Percentiles rank a stretch among this genome's conserved stretches.
phyloP scores from a whole-genome alignment of 371 early-diverging fungal genomes.

The Mucor plumbeus region DNA sequence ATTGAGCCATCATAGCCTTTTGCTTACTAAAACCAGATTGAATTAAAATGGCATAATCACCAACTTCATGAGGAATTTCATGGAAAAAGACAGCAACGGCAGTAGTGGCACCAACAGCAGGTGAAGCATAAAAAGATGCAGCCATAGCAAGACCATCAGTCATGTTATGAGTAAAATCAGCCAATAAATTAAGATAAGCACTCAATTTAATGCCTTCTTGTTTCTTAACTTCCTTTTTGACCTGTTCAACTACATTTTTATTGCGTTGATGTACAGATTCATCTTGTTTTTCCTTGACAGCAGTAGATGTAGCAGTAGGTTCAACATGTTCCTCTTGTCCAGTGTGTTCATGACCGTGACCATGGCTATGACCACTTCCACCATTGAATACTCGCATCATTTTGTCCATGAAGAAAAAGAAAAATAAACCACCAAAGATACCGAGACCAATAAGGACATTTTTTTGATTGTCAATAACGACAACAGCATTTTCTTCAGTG shows the following conservation, averaged over 20 bases:
- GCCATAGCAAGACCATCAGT: constrained; percentile 92
- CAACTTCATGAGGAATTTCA: constrained; percentile 93
- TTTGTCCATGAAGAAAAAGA: constrained; percentile 82
- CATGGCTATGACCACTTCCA: constrained; percentile 60
- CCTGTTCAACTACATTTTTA: constrained; percentile 7
- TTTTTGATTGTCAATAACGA: constrained; percentile 38
- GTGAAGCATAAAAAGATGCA: constrained; percentile 88
- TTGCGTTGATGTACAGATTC: constrained; percentile 4
- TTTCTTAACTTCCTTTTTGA: constrained; percentile 12
- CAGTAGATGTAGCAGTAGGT: constrained; percentile 1
- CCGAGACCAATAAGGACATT: constrained; percentile 75
- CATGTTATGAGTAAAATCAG: constrained; percentile 90
- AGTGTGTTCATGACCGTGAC: constrained; percentile 54
- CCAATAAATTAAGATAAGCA: constrained; percentile 86
- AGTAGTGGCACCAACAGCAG: constrained; percentile 82
- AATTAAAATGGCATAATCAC: constrained; percentile 90
- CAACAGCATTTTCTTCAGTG: neutral
- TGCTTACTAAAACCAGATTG: constrained; percentile 81
- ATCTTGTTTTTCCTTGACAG: constrained; percentile 1
- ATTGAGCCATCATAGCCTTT: constrained; percentile 82
- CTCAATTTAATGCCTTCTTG: constrained; percentile 45
- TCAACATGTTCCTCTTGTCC: neutral
- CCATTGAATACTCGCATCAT: constrained; percentile 76
- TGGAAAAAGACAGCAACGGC: constrained; percentile 92
- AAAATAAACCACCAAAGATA: constrained; percentile 75